Base-by-base conservation (phyloP, 2,329 filamentous ascomycete genomes). In the Ascochyta viciae-villosae region DNA sequence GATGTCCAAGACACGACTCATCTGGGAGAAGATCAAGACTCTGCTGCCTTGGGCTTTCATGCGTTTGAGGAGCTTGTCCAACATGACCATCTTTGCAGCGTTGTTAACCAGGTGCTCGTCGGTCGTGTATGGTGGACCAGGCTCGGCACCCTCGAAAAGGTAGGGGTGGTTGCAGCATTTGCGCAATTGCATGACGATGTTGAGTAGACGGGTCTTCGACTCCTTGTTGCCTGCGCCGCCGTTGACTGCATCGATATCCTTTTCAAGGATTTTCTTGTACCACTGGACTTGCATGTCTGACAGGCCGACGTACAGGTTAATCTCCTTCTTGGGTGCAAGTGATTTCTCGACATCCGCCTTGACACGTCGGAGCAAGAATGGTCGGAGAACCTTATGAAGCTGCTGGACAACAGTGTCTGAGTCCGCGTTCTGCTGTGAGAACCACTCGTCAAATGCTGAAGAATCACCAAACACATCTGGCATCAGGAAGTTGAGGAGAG, bases 91-190 rank as follows among this genome's bases (percentile, higher is more conserved):
- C 80, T 99, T 99, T 22, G 93, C 95, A 1, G 95, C 88, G 67
- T 98, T 99, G 79, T 87, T 90, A 38, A 99, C 82, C 48, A 99
- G 82, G 78, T 99, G 96, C 77, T 98, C 94, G 70, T 99, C 95
- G 0, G 94, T 99, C 0, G 96, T 99, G 74, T 98, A 99, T 1
- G 96, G 95, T 12, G 95, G 96, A 26, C 95, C 95, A 38, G 95
- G 95, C 74, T 99, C 95, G 9, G 95, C 95, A 50, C 95, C 95
- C 74, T 99, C 95, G 65, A 99, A 99, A 0, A 99, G 86, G 68
- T 99, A 99, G 0, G 95, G 95, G 72, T 99, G 95, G 68, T 99
- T 99, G 76, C 95, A 99, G 79, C 95, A 99, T 78, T 99, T 99
- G 68, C 95, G 89, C 62, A 99, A 85, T 77, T 99, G 95, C 95